These are phyloP conservation scores for Wickerhamomyces sp. DNA, from an alignment of 1,139 yeast genomes.

Conservation along the genomic window DNA sequence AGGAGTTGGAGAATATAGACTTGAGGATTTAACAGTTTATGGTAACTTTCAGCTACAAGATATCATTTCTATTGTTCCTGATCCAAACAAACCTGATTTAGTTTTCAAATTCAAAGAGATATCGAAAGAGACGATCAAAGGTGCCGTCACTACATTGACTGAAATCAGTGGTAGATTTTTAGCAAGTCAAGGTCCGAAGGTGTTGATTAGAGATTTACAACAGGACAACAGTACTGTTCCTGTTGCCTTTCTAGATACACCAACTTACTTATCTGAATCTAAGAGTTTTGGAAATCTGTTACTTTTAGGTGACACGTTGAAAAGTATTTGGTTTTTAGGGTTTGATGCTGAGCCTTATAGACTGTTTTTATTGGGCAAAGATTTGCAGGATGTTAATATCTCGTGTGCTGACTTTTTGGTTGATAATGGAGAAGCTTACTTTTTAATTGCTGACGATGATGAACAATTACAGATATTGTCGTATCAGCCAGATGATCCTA, in stretches of 20 bases:
- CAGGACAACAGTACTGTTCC: conserved; percentile 82
- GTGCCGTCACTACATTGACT: conserved; percentile 77
- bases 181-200: conserved; percentile 85
- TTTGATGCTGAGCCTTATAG: conserved; percentile 95
- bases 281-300: conserved; percentile 81
- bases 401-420: conserved; percentile 64
- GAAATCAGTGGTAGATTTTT: conserved; percentile 83
- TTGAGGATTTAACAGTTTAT: conserved; percentile 79
- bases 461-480: conserved; percentile 71
- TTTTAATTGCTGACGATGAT: conserved; percentile 68
- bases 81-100: conserved; percentile 83
- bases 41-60: conserved; percentile 78
- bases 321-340: conserved; percentile 80
- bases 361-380: conserved; percentile 76
- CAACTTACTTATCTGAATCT: conserved; percentile 73
- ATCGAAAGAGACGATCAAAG: conserved; percentile 74
- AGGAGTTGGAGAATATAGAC: conserved; percentile 74
- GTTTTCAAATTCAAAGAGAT: conserved; percentile 73
- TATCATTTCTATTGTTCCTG: conserved; percentile 82
- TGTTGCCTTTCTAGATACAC: conserved; percentile 87
- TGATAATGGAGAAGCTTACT: conserved; percentile 61
- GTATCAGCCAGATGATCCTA: conserved; percentile 90
- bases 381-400: conserved; percentile 58
- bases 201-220: conserved; percentile 75
- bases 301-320: conserved; percentile 74